Conservation (phyloP, 805 yeast genomes). For the Komagataella mondaviorum region DNA sequence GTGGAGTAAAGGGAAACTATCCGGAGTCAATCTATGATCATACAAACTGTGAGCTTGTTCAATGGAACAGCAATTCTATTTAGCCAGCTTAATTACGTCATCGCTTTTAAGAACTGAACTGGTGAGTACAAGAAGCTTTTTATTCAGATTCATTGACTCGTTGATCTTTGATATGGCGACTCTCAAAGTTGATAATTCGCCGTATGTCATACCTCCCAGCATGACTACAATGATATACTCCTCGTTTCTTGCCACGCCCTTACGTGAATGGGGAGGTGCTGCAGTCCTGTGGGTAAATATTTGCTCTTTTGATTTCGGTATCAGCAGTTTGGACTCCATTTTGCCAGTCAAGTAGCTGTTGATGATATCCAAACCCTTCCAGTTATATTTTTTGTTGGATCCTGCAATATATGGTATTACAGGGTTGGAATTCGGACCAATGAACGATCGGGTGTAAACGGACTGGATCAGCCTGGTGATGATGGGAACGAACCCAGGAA, state of each 20-base stretch:
- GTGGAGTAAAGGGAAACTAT: background rate
- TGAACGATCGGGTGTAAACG: slow-evolving; percentile 42
- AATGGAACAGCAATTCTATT: background rate
- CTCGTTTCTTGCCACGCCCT: slow-evolving; percentile 6
- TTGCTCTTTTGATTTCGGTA: slow-evolving; percentile 16
- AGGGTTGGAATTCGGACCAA: slow-evolving; percentile 19
- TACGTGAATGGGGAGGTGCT: slow-evolving; percentile 15
- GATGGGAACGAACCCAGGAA: slow-evolving; percentile 77
- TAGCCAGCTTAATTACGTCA: slow-evolving; percentile 13
- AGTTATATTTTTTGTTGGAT: slow-evolving; percentile 23
- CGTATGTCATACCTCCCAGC: slow-evolving; percentile 78
- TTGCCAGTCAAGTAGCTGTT: slow-evolving; percentile 28
- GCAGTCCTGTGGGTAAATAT: slow-evolving; percentile 13
- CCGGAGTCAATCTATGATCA: background rate
- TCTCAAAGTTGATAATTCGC: slow-evolving; percentile 67
- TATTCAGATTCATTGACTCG: slow-evolving; percentile 11
- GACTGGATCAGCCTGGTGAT: slow-evolving; percentile 56
- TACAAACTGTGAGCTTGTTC: background rate
- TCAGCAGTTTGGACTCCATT: slow-evolving; percentile 12
- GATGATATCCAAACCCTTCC: slow-evolving; percentile 24
- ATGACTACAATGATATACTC: slow-evolving; percentile 34
- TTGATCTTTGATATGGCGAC: slow-evolving; percentile 35
- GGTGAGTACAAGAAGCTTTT: slow-evolving; percentile 27
- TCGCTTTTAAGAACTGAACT: slow-evolving; percentile 27
- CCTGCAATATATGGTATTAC: slow-evolving; percentile 1